Conservation (phyloP, 2,329 filamentous ascomycete genomes). For the Botrytis deweyae region DNA sequence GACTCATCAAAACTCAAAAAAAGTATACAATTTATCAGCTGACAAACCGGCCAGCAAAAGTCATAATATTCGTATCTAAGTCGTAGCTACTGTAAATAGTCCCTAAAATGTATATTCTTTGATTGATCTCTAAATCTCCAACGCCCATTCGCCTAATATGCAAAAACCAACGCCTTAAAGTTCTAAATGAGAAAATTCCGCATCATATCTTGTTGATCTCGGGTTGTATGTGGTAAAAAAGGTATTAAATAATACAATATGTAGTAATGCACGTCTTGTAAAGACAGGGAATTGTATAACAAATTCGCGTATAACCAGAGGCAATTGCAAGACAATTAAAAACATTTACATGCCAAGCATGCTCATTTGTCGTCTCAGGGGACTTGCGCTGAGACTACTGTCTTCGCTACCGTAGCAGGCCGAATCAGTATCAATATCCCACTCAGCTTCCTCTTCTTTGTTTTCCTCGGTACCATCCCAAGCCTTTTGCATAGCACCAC, state of each 20-base stretch:
- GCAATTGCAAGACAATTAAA: background rate
- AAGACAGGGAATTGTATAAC: background rate
- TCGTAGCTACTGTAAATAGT: background rate
- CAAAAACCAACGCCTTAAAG: background rate
- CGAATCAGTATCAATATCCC: constrained; percentile 93
- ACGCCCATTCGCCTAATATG: background rate
- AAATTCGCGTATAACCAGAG: background rate
- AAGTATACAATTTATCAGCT: background rate
- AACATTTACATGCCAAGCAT: constrained; percentile 58
- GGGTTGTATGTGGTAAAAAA: background rate
- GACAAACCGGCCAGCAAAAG: constrained; percentile 6
- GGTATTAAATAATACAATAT: background rate
- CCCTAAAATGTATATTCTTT: background rate
- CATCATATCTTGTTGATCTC: background rate
- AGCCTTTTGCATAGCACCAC: constrained; percentile 87
- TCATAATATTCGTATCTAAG: constrained; percentile 5
- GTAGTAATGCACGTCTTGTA: background rate
- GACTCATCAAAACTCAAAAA: background rate
- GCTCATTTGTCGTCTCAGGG: constrained; percentile 71
- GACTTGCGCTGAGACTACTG: constrained; percentile 64
- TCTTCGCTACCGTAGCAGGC: constrained; percentile 72
- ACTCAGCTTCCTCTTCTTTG: constrained; percentile 59
- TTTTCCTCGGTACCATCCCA: constrained; percentile 56
- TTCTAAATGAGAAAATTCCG: background rate
- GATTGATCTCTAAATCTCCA: background rate